Evolutionary conservation across 345 rosid genomes (phyloP).

Genomic region (Tarenaya hassleriana): DNA sequence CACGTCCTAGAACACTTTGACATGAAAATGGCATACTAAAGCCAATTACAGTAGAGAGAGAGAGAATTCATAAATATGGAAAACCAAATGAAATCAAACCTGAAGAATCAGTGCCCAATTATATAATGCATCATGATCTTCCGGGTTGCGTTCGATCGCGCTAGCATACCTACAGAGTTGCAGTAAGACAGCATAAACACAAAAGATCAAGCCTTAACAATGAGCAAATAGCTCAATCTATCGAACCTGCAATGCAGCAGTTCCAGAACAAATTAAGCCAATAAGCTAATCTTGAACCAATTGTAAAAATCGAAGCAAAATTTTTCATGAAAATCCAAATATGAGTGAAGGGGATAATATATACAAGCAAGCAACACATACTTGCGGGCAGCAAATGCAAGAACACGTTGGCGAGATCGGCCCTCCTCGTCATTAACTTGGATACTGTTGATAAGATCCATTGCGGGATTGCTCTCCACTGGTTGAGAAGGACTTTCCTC

Average conservation of each 20-base stretch:
- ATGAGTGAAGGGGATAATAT: not conserved
- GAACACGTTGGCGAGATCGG: constrained; percentile 93
- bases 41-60: constrained; percentile 5
- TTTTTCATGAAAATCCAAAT: not conserved
- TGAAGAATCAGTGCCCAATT: constrained; percentile 99
- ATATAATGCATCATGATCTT: constrained; percentile 92
- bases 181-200: constrained; percentile 11
- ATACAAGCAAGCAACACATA: no score
- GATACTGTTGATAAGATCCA: constrained; percentile 83
- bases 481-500: constrained; percentile 55
- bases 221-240: constrained; percentile 10
- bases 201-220: constrained; percentile 3
- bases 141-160: constrained; percentile 82
- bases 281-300: constrained; percentile 1
- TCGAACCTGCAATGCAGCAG: not conserved
- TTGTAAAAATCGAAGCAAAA: not conserved
- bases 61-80: not conserved
- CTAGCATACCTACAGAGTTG: constrained; percentile 70
- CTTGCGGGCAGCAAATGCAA: constrained; percentile 96
- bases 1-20: constrained; percentile 6
- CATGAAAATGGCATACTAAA: not conserved
- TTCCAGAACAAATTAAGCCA: not conserved
- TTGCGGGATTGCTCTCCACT: constrained; percentile 69
- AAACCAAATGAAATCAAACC: constrained; percentile 38
- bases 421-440: constrained; percentile 91